Evolutionary conservation across 2,329 filamentous ascomycete genomes (phyloP), one percentile per base, ranked within the genome.

Genomic region (Thermomyces lanuginosus): DNA sequence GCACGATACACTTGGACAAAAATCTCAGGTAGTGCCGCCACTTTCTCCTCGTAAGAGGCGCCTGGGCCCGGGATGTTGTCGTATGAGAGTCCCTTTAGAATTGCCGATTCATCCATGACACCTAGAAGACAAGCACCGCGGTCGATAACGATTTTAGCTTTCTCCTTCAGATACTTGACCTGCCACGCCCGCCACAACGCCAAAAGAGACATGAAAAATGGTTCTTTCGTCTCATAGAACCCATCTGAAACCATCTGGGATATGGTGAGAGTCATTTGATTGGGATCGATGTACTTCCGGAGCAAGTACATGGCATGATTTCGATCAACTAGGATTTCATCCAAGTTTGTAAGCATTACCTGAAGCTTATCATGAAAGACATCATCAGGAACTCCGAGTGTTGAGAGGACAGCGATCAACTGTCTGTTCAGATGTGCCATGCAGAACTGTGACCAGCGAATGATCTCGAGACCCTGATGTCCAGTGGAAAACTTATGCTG

Each of bases 131-230:
- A 92, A 1, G 83, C 84, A 1, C 86, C 83, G 31, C 86, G 56
- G 5, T 82, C 72, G 6, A 98, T 66, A 2, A 72, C 64, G 22
- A 98, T 81, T 15, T 77, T 76, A 0, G 86, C 83, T 41, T 93
- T 95, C 39, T 95, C 83, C 40, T 92, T 93, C 10, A 98, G 64
- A 8, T 77, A 67, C 44, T 92, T 92, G 38, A 92, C 69, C 1
- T 76, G 81, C 79, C 81, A 95, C 1, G 81, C 70, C 35, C 77
- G 67, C 86, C 89, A 98, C 0, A 95, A 61, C 18, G 72, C 68
- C 7, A 98, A 56, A 6, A 92, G 51, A 1, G 82, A 83, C 33
- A 72, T 65, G 12, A 83, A 63, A 48, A 95, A 95, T 0, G 86
- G 86, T 32, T 98, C 89, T 8, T 60, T 52, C 0, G 56, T 49